These are phyloP conservation scores for Lathyrus oleraceus DNA, from an alignment of 306 rosid genomes.

Conservation along the genomic window DNA sequence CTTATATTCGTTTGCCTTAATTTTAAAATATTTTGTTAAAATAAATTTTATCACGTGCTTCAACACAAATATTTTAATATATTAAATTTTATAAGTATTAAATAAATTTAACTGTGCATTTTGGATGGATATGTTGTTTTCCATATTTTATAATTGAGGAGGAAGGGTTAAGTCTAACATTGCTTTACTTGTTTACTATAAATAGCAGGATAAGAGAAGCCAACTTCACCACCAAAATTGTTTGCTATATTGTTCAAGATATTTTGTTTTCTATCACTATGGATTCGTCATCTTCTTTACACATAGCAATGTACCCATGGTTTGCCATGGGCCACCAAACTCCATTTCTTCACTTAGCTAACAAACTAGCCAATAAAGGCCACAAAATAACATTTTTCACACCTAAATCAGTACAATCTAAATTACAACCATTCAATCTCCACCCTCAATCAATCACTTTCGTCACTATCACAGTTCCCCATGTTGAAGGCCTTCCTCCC, in stretches of 20 bases:
- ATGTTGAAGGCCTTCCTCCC: slow-evolving; percentile 41
- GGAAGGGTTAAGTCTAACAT: too few species aligned
- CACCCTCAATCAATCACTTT: slow-evolving; percentile 34
- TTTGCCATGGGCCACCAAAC: slow-evolving; percentile 41
- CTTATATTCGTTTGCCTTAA: too few species aligned
- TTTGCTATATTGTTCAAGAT: too few species aligned
- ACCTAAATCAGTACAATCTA: slow-evolving; percentile 23
- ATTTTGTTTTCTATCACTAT: background rate
- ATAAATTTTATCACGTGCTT: too few species aligned
- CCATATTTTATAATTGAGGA: too few species aligned
- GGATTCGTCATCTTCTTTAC: slow-evolving; percentile 31
- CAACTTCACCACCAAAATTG: background rate
- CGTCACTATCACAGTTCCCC: slow-evolving; percentile 35
- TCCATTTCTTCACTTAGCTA: slow-evolving; percentile 36
- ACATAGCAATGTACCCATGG: slow-evolving; percentile 42
- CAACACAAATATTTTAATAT: too few species aligned
- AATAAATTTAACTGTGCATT: too few species aligned
- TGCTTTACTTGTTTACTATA: too few species aligned
- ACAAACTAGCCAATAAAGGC: slow-evolving; percentile 40
- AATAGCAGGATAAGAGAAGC: too few species aligned
- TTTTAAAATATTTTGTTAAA: too few species aligned
- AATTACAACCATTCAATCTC: slow-evolving; percentile 34
- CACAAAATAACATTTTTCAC: slow-evolving; percentile 38
- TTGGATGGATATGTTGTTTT: too few species aligned
- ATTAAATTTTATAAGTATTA: too few species aligned